A percentile compares a stretch with the other conserved stretches of the same genome.
These are phyloP conservation scores for Schizophyllum amplum DNA, from an alignment of 1,284 basidiomycete species.

Conservation along the genomic window DNA sequence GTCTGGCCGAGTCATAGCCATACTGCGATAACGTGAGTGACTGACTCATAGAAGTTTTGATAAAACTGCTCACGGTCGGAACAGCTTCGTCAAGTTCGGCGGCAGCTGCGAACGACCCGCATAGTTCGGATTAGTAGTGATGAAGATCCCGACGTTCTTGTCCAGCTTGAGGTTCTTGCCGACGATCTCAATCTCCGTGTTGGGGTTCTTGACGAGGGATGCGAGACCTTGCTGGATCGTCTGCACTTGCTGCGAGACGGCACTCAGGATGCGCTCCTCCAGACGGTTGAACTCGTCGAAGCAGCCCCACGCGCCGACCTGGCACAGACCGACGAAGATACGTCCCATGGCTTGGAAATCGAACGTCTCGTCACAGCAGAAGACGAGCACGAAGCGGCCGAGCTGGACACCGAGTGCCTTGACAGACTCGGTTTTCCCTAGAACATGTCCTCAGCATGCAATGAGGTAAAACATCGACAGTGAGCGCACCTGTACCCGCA, in stretches of 20 bases:
- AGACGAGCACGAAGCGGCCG: constrained; percentile 95
- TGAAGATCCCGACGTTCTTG: constrained; percentile 92
- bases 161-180: constrained; percentile 93
- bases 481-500: constrained; percentile 81
- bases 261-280: constrained; percentile 95
- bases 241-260: constrained; percentile 98
- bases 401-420: constrained; percentile 97
- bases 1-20: constrained; percentile 99
- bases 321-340: constrained; percentile 96
- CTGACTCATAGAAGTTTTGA: constrained; percentile 9
- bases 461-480: constrained; percentile 1
- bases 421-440: constrained; percentile 98
- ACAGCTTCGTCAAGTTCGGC: constrained; percentile 93
- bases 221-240: constrained; percentile 95
- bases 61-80: constrained; percentile 66
- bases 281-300: constrained; percentile 98
- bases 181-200: constrained; percentile 91
- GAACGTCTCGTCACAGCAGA: constrained; percentile 99
- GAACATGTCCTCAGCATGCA: constrained; percentile 5
- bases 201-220: constrained; percentile 72
- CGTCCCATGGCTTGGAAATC: constrained; percentile 99
- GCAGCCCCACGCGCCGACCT: constrained; percentile 99
- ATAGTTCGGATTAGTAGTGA: constrained; percentile 97
- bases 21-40: constrained; percentile 39
- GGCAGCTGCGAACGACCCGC: constrained; percentile 96